phyloP scores from a whole-genome alignment of 208 protist genomes.

The Acanthamoeba royreba region DNA sequence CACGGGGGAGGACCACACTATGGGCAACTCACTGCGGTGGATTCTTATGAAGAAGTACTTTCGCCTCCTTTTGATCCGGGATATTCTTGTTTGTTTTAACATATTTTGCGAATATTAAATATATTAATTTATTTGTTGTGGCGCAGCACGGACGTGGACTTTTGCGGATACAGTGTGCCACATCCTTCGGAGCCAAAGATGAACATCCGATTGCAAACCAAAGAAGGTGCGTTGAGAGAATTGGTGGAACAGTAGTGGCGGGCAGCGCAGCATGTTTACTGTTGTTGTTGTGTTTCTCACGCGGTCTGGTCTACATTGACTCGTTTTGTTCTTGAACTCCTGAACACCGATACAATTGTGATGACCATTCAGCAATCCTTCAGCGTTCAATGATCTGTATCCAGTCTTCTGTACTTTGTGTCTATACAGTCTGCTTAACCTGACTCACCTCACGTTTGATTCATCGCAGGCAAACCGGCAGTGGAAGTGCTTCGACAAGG shows the following conservation, averaged over 20 bases:
- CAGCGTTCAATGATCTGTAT: no score
- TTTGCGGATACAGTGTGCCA: constrained; percentile 43
- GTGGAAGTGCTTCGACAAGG: constrained; percentile 2
- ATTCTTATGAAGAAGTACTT: constrained; percentile 39
- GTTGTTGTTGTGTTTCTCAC: no score
- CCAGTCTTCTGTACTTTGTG: no score
- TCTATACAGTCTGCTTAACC: no score
- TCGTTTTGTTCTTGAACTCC: no score
- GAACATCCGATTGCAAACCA: background rate
- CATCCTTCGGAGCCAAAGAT: constrained; percentile 34
- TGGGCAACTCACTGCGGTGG: constrained; percentile 26
- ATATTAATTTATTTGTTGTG: background rate
- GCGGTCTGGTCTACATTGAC: no score
- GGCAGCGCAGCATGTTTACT: no score
- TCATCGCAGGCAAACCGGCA: background rate
- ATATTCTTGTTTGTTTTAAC: background rate
- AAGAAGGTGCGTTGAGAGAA: constrained; percentile 35
- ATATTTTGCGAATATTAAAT: no score
- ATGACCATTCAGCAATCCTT: no score
- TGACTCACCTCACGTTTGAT: no score
- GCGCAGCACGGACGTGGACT: constrained; percentile 2
- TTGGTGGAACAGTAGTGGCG: no score
- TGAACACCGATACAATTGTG: no score
- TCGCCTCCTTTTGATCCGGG: background rate
- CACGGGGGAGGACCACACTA: constrained; percentile 10